Evolutionary conservation across 345 rosid genomes (phyloP).

Genomic region (Adansonia digitata): DNA sequence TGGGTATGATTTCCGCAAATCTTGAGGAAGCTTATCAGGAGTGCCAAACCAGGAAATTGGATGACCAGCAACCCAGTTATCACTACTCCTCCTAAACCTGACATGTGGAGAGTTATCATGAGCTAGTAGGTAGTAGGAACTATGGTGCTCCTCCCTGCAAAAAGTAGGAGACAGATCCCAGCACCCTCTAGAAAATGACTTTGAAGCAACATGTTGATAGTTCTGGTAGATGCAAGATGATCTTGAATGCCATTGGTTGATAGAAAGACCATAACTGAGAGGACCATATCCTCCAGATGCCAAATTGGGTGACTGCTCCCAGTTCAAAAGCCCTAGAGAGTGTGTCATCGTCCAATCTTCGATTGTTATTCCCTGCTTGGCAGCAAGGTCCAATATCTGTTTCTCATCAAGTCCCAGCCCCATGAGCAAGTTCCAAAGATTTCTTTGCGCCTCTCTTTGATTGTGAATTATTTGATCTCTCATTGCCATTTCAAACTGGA

Average conservation of each 20-base stretch:
- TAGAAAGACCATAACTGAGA: constrained; percentile 29
- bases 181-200: constrained; percentile 35
- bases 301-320: constrained; percentile 38
- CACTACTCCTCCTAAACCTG: constrained; percentile 39
- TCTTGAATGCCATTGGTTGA: constrained; percentile 44
- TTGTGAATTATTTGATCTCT: constrained; percentile 92
- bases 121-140: constrained; percentile 56
- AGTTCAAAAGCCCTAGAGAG: constrained; percentile 39
- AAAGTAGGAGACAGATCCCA: constrained; percentile 46
- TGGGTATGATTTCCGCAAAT: constrained; percentile 40
- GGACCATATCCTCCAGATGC: constrained; percentile 26
- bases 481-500: constrained; percentile 95
- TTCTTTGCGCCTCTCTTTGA: constrained; percentile 77
- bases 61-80: constrained; percentile 38
- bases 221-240: constrained; percentile 55
- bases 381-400: constrained; percentile 62
- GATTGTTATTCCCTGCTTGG: constrained; percentile 72
- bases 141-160: constrained; percentile 63
- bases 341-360: constrained; percentile 62
- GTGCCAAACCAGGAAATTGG: constrained; percentile 33
- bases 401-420: constrained; percentile 79
- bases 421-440: constrained; percentile 76
- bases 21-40: constrained; percentile 36
- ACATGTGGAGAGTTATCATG: constrained; percentile 38
- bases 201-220: constrained; percentile 35